Conservation (phyloP, 495 filamentous ascomycete genomes). For the Podospora sp. region DNA sequence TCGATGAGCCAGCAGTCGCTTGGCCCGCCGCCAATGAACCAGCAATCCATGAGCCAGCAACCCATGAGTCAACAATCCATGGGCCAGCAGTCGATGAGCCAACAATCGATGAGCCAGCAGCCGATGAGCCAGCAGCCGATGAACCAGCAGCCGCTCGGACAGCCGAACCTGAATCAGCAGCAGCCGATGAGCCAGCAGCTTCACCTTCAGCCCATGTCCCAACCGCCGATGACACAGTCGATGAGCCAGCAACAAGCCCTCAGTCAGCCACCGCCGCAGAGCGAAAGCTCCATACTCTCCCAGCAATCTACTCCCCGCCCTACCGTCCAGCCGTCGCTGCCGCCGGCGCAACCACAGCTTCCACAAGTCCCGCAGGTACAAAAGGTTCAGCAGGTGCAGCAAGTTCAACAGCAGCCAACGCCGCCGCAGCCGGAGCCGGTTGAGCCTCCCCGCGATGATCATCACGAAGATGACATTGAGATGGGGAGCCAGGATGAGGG, state of each 20-base stretch:
- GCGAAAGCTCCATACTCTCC: conserved; percentile 35
- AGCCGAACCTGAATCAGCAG: conserved; percentile 24
- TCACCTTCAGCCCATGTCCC: conserved; percentile 29
- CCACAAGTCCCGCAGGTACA: conserved; percentile 32
- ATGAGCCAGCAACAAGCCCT: conserved; percentile 34
- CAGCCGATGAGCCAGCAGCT: conserved; percentile 34
- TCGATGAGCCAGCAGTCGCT: conserved; percentile 27
- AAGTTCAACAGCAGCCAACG: conserved; percentile 39
- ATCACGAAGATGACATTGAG: conserved; percentile 50
- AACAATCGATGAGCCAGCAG: conserved; percentile 29
- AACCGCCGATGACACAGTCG: conserved; percentile 28
- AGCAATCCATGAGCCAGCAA: conserved; percentile 19
- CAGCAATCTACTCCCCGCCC: conserved; percentile 34
- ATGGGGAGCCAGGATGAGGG: conserved; percentile 44
- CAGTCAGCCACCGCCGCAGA: conserved; percentile 36
- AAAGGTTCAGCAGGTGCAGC: conserved; percentile 32
- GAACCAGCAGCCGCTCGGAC: conserved; percentile 18
- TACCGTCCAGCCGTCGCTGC: conserved; percentile 31
- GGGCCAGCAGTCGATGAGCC: conserved; percentile 24
- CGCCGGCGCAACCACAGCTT: conserved; percentile 30
- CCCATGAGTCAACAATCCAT: conserved; percentile 28
- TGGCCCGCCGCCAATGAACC: conserved; percentile 16
- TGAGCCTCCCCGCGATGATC: conserved; percentile 36
- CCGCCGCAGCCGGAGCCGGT: conserved; percentile 42
- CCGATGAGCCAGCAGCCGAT: conserved; percentile 27